Conservation (phyloP, 495 filamentous ascomycete genomes). For the Xylaria longipes region DNA sequence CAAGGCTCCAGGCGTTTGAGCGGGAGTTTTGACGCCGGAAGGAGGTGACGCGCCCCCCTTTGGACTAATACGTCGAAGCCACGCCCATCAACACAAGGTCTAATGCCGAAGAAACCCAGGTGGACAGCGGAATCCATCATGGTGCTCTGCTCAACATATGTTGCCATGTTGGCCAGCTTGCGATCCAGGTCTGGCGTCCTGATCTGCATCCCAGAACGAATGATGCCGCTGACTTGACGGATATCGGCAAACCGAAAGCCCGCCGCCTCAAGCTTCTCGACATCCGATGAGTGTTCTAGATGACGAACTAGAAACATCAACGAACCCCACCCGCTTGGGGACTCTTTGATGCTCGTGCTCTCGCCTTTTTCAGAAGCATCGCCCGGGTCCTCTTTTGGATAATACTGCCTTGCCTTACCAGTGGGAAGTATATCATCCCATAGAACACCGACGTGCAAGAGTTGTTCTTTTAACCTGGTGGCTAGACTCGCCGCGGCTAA, state of each 20-base stretch:
- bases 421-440: slow-evolving; percentile 81
- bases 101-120: slow-evolving; percentile 75
- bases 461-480: slow-evolving; percentile 62
- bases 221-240: slow-evolving; percentile 68
- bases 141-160: slow-evolving; percentile 56
- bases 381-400: slow-evolving; percentile 12
- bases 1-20: slow-evolving; percentile 61
- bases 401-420: slow-evolving; percentile 39
- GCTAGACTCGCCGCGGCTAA: slow-evolving; percentile 78
- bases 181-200: slow-evolving; percentile 57
- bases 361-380: slow-evolving; percentile 23
- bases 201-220: slow-evolving; percentile 77
- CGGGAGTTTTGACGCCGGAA: slow-evolving; percentile 70
- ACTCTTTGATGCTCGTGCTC: slow-evolving; percentile 26
- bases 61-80: slow-evolving; percentile 79
- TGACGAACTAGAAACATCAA: slow-evolving; percentile 81
- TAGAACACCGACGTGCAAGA: slow-evolving; percentile 72
- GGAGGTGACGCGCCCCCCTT: slow-evolving; percentile 64
- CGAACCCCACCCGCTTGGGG: slow-evolving; percentile 67
- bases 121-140: slow-evolving; percentile 72
- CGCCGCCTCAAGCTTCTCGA: slow-evolving; percentile 66
- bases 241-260: slow-evolving; percentile 79
- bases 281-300: slow-evolving; percentile 60
- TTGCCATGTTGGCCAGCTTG: slow-evolving; percentile 66
- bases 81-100: slow-evolving; percentile 65